phyloP scores from a whole-genome alignment of 371 early-diverging fungal genomes.

The Actinomortierella ambigua region DNA sequence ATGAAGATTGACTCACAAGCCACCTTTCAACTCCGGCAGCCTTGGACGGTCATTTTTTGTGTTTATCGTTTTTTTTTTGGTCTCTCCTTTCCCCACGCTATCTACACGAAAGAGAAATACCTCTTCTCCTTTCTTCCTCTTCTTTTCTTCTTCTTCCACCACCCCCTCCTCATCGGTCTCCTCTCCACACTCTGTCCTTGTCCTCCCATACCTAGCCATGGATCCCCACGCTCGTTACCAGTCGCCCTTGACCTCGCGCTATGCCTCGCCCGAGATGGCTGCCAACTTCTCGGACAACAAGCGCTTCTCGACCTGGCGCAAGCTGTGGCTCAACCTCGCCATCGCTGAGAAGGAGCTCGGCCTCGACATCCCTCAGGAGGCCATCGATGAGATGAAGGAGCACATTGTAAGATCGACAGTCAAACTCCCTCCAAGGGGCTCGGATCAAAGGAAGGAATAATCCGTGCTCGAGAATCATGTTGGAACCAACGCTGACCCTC shows the following conservation, averaged over 20 bases:
- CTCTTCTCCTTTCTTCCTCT: neutral
- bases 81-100: no score
- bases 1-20: no score
- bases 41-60: no score
- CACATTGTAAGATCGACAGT: slow-evolving; percentile 58
- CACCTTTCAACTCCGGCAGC: no score
- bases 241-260: slow-evolving; percentile 94
- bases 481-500: no score
- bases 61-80: no score
- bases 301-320: slow-evolving; percentile 93
- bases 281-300: slow-evolving; percentile 95
- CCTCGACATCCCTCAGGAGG: slow-evolving; percentile 88
- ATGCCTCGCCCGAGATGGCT: slow-evolving; percentile 97
- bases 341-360: slow-evolving; percentile 93
- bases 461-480: no score
- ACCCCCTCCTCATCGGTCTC: neutral
- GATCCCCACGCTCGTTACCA: slow-evolving; percentile 78
- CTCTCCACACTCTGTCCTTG: neutral
- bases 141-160: slow-evolving; percentile 1
- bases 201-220: no score
- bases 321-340: slow-evolving; percentile 94
- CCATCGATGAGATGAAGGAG: slow-evolving; percentile 88
- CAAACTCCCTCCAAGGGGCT: no score
- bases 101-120: neutral
- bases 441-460: no score